Base-by-base conservation (phyloP, 164 flowering plant species). In the Malania oleifera region DNA sequence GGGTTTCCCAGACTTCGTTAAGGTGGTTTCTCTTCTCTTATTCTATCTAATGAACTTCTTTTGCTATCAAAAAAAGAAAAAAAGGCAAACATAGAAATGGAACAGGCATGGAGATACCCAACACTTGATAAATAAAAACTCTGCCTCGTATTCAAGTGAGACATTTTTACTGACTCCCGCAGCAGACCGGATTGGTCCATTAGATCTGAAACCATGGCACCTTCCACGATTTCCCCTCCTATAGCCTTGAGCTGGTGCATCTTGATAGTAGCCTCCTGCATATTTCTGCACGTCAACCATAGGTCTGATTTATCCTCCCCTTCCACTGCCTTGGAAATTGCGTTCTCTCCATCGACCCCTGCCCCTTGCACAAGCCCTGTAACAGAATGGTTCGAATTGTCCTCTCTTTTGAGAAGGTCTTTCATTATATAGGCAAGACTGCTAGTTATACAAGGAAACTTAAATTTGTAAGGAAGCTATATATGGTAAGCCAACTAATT, bases 281-380 rank as follows among this genome's bases (percentile, higher is more conserved):
- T 85, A 82, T 54, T 74, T 79, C 65, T 71, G 80, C 23, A 11
- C 10, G 67, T 88, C 89, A 48, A 50, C 24, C 27, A 61, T 81
- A 53, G 85, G 84, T 27, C 80, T 85, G 72, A 67, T 72, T 54
- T 79, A 87, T 14, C 89, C 89, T 56, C 95, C 90, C 57, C 85
- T 75, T 56, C 89, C 89, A 71, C 84, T 83, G 51, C 90, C 85
- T 54, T 80, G 79, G 68, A 64, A 76, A 66, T 76, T 71, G 62
- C 88, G 82, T 13, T 84, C 87, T 75, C 91, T 72, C 1, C 82
- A 86, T 35, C 87, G 81, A 5, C 85, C 83, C 68, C 88, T 76
- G 17, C 92, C 86, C 67, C 89, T 67, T 8, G 59, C 57, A 70
- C 66, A 78, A 17, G 83, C 79, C 14, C 83, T 69, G 44, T 71